Evolutionary conservation across 78 protist genomes (phyloP), one percentile per base, ranked within the genome.

Genomic region (Emiliania huxleyi): DNA sequence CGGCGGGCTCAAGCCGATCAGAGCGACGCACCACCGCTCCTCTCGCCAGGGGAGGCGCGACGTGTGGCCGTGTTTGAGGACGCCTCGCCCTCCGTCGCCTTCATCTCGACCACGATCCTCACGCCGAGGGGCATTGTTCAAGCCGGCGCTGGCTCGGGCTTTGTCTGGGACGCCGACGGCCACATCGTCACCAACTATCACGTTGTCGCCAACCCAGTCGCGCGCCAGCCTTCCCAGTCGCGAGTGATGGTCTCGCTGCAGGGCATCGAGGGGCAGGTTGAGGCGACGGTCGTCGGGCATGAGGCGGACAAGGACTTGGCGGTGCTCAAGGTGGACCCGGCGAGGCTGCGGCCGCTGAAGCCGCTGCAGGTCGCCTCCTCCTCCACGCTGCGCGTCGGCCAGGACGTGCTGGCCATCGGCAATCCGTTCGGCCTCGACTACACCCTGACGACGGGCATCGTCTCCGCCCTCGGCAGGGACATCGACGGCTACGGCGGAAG

Each of bases 381-480:
- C 49, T 4, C 23, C 87, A 37, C 33, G 37, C 44, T 84, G 62
- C 40, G 1, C 1, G 94, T 92, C 43, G 94, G 94, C n/a, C 94
- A 92, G 62, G 1, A 15, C 44, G 26, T 56, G 40, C 85, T 42
- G 45, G 94, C 94, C 3, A 83, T 92, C 44, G 94, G 94, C 45
- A 69, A 83, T 37, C 94, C 94, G 8, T 92, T 92, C 81, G 94
- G 94, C 22, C 94, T 77, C 48, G 94, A 92, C 56, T 71, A 83
- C 91, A 92, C 94, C 26, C 91, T 92, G 49, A 92, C 94, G 23
- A 43, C 79, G 8, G 93, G 93, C 35, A 87, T 90, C 29, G 93
- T 90, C 73, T 90, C 93, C 6, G 93, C 87, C 11, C 81, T 90
- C 69, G 93, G 93, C 3, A 84, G 93, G 35, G 87, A 90, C 33